Evolutionary conservation across 345 rosid species (phyloP), one percentile per base, ranked within the genome.

Genomic region (Pugionium cornutum): DNA sequence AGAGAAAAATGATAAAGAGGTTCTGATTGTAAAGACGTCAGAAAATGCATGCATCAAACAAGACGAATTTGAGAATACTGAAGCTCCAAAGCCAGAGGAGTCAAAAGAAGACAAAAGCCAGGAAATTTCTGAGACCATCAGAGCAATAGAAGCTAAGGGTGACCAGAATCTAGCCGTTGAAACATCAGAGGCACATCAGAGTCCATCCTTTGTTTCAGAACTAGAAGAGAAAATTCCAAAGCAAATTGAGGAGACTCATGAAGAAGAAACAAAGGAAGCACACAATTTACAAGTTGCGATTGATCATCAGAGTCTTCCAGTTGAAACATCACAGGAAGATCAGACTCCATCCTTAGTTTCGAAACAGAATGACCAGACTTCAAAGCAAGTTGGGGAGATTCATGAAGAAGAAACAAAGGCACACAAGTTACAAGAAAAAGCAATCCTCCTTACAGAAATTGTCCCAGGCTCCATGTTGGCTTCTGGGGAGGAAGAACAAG

Each of bases 401-500:
- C 59, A 50, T 41, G 37, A 69, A 28, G 67, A 69, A 68, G 67
- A 61, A 61, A 34, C 33, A 43, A 29, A 43, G 47, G 67, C 7
- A 51, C 40, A 42, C 18, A 40, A 69, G 49, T 50, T 55, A 49
- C 53, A 46, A 34, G 60, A 60, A 32, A 61, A 74, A 37, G 64
- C 70, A 35, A 34, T 33, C 18, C 2, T 8, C 60, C 53, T 53
- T 34, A 50, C 39, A 29, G 61, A 69, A 62, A 53, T 10, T 56
- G 35, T 40, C 66, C 47, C 58, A 34, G 18, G 18, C 18, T 18
- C 69, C 10, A 30, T 63, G 46, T 75, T 55, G 66, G 73, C 60
- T 58, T 58, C 54, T n/a, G 33, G 28, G 10, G 74, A 73, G 67
- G 77, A 63, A 3, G 64, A 72, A 58, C 56, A 52, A 41, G 72